These are phyloP conservation scores for Saprolegnia parasitica DNA, from an alignment of 352 stramenopile genomes.

Conservation along the genomic window DNA sequence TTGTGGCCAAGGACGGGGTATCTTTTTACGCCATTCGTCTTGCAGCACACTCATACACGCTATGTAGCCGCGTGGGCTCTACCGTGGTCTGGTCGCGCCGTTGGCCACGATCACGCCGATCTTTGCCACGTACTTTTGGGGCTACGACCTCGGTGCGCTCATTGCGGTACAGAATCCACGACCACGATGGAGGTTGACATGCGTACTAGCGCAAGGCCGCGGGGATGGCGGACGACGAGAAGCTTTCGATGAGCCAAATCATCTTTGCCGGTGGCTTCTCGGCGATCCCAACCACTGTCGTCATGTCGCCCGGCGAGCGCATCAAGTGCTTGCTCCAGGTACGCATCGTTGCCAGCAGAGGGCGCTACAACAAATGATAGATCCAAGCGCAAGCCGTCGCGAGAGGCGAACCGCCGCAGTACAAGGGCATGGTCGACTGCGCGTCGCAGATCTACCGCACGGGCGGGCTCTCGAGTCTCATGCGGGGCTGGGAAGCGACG, in stretches of 20 bases:
- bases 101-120: constrained; percentile 93
- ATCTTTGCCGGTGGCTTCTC: constrained; percentile 90
- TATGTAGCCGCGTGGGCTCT: constrained; percentile 72
- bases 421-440: constrained; percentile 95
- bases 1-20: constrained; percentile 90
- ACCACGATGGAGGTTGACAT: constrained; percentile 11
- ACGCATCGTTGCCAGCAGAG: not conserved
- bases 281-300: constrained; percentile 75
- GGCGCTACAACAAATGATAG: too few species aligned
- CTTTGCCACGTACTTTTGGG: constrained; percentile 97
- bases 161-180: constrained; percentile 78
- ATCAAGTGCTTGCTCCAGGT: constrained; percentile 94
- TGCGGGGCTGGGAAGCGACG: constrained; percentile 92
- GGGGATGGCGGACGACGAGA: constrained; percentile 52
- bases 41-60: constrained; percentile 17
- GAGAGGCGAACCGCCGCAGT: constrained; percentile 77
- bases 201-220: constrained; percentile 50
- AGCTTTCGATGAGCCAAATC: constrained; percentile 74
- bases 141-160: constrained; percentile 94
- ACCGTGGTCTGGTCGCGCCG: constrained; percentile 93
- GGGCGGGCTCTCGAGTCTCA: constrained; percentile 90
- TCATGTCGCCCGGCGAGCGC: constrained; percentile 95
- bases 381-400: constrained; percentile 87
- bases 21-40: constrained; percentile 27
- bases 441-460: constrained; percentile 89